Evolutionary conservation across 2,329 filamentous ascomycete species (phyloP), one percentile per base, ranked within the genome.

Genomic region (Monosporascus sp.): DNA sequence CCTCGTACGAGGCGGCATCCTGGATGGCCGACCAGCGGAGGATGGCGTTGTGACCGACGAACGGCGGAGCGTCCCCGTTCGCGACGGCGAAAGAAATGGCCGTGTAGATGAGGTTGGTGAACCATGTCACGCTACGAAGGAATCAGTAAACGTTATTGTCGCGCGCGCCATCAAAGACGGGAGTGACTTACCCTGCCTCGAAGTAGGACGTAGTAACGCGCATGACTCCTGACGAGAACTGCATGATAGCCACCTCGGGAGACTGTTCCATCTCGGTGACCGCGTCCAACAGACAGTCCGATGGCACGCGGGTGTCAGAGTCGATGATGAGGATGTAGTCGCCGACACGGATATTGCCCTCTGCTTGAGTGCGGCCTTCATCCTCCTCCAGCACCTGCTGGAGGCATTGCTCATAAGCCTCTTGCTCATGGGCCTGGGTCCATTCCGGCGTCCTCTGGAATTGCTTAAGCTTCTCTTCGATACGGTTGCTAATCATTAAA

Each of bases 331-430:
- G 74, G 55, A 92, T 89, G 69, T 91, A 92, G 71, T 95, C 90
- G 52, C 90, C 90, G 22, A 95, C 77, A 50, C 90, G 88, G 61
- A 96, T 87, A 69, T 94, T 91, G 57, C 90, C 90, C 65, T 90
- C 89, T 18, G 89, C 89, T 87, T 87, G 89, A 27, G 87, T 87
- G 27, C 86, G 82, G 18, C 85, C 83, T 20, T 65, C 60, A 53
- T 88, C 78, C 48, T 85, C 82, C 47, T 85, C 79, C 38, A 92
- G 77, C 18, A 87, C 81, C 54, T 87, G 80, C 60, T 82, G 79
- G 43, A 92, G 77, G 55, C 82, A 78, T 62, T 77, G 70, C 67
- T 86, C 80, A 64, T 90, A 90, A 1, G 83, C 85, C 54, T 77
- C 72, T 7, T 81, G 80, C 67, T 90, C 87, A 54, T 89, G 83